phyloP scores from a whole-genome alignment of 176 grass and related monocot species.

The Miscanthus lutarioriparius region DNA sequence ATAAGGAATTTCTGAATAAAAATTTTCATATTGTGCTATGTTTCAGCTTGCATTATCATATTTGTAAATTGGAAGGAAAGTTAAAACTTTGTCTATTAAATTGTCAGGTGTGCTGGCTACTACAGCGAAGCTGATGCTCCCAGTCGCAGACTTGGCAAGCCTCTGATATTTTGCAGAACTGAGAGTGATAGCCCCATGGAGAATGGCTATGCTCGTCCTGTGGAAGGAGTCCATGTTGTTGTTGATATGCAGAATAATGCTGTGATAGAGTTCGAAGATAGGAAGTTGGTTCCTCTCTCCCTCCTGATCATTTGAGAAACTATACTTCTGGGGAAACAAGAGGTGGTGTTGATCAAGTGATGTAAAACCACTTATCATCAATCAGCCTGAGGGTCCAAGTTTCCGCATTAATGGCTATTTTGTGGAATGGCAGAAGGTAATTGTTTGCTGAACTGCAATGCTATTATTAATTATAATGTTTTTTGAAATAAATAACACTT shows the following conservation, averaged over 20 bases:
- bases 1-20: not conserved
- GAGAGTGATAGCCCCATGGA: conserved; percentile 99
- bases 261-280: conserved; percentile 95
- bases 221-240: conserved; percentile 88
- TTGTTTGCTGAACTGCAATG: not conserved
- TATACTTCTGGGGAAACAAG: conserved; percentile 97
- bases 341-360: conserved; percentile 96
- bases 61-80: conserved; percentile 18
- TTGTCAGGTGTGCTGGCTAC: conserved; percentile 87
- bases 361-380: conserved; percentile 84
- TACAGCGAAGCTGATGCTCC: conserved; percentile 83
- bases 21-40: not conserved
- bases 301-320: conserved; percentile 93
- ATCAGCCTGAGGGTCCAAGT: conserved; percentile 95
- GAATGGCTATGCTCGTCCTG: conserved; percentile 98
- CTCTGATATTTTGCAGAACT: conserved; percentile 97
- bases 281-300: conserved; percentile 91
- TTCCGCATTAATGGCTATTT: conserved; percentile 96
- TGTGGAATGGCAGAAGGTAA: conserved; percentile 99
- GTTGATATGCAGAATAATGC: conserved; percentile 96
- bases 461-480: not conserved
- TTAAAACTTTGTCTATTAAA: conserved; percentile 7
- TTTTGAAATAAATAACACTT: not conserved
- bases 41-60: not conserved
- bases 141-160: conserved; percentile 86